A percentile compares a stretch with the other conserved stretches of the same genome.
phyloP scores from a whole-genome alignment of 2,329 filamentous ascomycete genomes.

The Grosmannia penicillata region DNA sequence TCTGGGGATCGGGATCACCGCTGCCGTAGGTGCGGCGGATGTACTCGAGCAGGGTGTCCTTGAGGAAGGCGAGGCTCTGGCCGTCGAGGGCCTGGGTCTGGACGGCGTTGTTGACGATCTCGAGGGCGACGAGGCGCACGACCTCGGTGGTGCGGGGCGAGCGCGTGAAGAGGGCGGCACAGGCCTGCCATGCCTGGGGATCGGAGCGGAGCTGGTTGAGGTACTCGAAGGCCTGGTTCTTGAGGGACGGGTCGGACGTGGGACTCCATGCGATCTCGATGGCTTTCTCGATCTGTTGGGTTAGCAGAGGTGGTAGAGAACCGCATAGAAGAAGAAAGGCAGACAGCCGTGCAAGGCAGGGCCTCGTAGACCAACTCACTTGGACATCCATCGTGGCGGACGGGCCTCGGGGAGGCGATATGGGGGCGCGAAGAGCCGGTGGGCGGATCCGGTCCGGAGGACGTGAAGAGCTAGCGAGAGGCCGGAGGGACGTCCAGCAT shows the following conservation, averaged over 20 bases:
- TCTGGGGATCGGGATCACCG: slow-evolving; percentile 24
- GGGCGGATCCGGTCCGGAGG: too few species aligned
- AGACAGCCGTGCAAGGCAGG: too few species aligned
- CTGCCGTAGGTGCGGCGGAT: slow-evolving; percentile 60
- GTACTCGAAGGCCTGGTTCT: slow-evolving; percentile 71
- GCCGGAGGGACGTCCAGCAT: too few species aligned
- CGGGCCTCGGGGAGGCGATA: too few species aligned
- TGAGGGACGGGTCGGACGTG: slow-evolving; percentile 56
- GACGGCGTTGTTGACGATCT: slow-evolving; percentile 85
- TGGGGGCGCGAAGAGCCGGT: too few species aligned
- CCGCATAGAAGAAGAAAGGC: too few species aligned
- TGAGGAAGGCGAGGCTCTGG: slow-evolving; percentile 59
- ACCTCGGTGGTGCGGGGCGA: slow-evolving; percentile 64
- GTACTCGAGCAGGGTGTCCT: slow-evolving; percentile 70
- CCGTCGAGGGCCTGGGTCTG: slow-evolving; percentile 64
- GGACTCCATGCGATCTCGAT: slow-evolving; percentile 89
- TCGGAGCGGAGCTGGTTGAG: slow-evolving; percentile 66
- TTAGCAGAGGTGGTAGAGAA: too few species aligned
- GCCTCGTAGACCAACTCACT: too few species aligned
- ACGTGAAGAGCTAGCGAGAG: too few species aligned
- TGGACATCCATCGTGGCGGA: too few species aligned
- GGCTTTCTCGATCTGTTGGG: slow-evolving; percentile 69
- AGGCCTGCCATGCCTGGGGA: slow-evolving; percentile 79
- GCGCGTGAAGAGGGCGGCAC: slow-evolving; percentile 71
- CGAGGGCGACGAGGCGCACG: slow-evolving; percentile 75